Evolutionary conservation across 805 yeast genomes (phyloP).

Genomic region (Candida piceae): DNA sequence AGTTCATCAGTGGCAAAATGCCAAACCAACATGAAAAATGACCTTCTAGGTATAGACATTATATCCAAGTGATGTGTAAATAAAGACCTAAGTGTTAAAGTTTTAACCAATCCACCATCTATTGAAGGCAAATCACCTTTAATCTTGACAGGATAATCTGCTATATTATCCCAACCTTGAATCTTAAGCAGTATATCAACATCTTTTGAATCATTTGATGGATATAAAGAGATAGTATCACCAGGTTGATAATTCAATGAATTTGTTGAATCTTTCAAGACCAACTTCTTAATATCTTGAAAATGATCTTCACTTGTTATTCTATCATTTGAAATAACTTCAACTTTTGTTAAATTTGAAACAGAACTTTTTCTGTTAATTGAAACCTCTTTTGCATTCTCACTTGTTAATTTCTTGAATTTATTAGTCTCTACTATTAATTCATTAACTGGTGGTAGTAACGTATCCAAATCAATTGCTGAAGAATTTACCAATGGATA

Average conservation of each 20-base stretch:
- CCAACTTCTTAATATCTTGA: conserved; percentile 79
- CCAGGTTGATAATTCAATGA: conserved; percentile 58
- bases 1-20: conserved; percentile 72
- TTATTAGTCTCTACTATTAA: conserved; percentile 26
- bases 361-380: conserved; percentile 24
- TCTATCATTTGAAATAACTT: conserved; percentile 46
- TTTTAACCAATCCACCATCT: conserved; percentile 59
- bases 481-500: conserved; percentile 32
- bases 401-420: conserved; percentile 28
- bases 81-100: conserved; percentile 65
- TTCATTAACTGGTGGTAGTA: conserved; percentile 35
- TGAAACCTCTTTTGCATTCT: conserved; percentile 25
- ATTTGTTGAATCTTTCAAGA: conserved; percentile 30
- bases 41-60: conserved; percentile 73
- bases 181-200: conserved; percentile 61
- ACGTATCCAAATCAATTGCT: conserved; percentile 29
- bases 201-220: conserved; percentile 57
- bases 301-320: conserved; percentile 72
- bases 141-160: conserved; percentile 52
- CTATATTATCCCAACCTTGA: conserved; percentile 71
- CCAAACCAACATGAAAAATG: conserved; percentile 70
- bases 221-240: conserved; percentile 74
- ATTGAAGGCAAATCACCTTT: conserved; percentile 32
- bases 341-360: conserved; percentile 33
- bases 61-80: conserved; percentile 80